Evolutionary conservation across 2,329 filamentous ascomycete genomes (phyloP).

Genomic region (Basipetospora sp.): DNA sequence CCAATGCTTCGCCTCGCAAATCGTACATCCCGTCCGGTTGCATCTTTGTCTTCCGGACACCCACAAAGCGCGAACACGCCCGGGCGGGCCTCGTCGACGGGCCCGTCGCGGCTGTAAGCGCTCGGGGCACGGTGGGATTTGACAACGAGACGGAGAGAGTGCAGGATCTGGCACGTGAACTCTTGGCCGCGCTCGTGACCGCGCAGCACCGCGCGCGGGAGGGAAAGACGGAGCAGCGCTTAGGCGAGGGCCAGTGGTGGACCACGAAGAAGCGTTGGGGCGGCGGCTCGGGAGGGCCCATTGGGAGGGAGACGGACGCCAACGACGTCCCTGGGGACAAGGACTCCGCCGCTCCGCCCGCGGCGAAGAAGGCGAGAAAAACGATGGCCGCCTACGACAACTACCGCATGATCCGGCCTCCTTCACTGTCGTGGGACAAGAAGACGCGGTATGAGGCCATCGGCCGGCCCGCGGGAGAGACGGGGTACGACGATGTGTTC

Average conservation of each 20-base stretch:
- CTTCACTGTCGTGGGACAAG: conserved; percentile 43
- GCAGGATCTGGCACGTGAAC: conserved; percentile 46
- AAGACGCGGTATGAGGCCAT: conserved; percentile 44
- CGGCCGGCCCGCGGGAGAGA: conserved; percentile 29
- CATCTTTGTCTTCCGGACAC: conserved; percentile 45
- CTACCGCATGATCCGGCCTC: conserved; percentile 47
- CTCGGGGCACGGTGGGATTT: conserved; percentile 41
- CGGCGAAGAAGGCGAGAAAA: conserved; percentile 36
- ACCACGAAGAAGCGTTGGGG: conserved; percentile 46
- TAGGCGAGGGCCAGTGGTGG: conserved; percentile 50
- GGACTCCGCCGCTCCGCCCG: conserved; percentile 20
- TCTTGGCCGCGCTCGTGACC: conserved; percentile 44
- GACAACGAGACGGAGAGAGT: conserved; percentile 40
- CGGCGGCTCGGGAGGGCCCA: conserved; percentile 46
- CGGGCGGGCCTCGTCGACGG: conserved; percentile 46
- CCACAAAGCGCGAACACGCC: conserved; percentile 43
- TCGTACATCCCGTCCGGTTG: conserved; percentile 46
- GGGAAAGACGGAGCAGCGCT: conserved; percentile 37
- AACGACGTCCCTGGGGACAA: conserved; percentile 32
- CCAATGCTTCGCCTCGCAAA: conserved; percentile 18
- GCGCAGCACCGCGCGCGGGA: conserved; percentile 50
- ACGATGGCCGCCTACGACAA: conserved; percentile 46
- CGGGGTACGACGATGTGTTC: conserved; percentile 44
- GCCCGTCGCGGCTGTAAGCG: conserved; percentile 45
- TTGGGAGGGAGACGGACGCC: conserved; percentile 41